These are phyloP conservation scores for Camellia lanceoleosa DNA, from an alignment of 148 eudicot genomes.

Conservation along the genomic window DNA sequence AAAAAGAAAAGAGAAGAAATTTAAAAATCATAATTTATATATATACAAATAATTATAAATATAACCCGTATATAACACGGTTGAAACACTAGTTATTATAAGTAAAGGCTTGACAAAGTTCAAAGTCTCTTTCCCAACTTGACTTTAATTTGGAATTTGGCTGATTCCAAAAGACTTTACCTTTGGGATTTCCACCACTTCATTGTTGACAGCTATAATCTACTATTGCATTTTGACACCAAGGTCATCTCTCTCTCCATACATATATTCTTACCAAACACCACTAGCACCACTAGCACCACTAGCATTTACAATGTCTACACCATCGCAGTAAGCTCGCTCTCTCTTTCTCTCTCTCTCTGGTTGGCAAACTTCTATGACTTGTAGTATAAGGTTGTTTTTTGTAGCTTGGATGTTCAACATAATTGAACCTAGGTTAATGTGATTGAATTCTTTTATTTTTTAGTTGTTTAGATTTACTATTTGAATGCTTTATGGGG, in stretches of 20 bases:
- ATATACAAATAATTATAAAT: too few species aligned
- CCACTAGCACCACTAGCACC: neutral
- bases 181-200: neutral
- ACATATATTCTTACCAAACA: neutral
- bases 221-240: too few species aligned
- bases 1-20: too few species aligned
- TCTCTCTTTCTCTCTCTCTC: neutral
- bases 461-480: neutral
- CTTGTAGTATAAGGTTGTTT: neutral
- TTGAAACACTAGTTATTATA: too few species aligned
- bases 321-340: slow-evolving; percentile 16
- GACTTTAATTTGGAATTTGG: too few species aligned
- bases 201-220: too few species aligned
- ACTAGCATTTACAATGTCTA: slow-evolving; percentile 16
- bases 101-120: too few species aligned
- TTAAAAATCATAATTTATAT: too few species aligned
- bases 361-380: neutral
- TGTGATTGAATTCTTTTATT: neutral
- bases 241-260: neutral
- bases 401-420: neutral
- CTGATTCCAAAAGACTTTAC: too few species aligned
- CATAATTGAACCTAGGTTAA: too few species aligned
- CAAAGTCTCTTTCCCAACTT: neutral
- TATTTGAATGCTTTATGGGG: neutral
- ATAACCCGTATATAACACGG: accelerated